Conservation (phyloP, 352 stramenopile species). For the Globisporangium cylindrosporum region DNA sequence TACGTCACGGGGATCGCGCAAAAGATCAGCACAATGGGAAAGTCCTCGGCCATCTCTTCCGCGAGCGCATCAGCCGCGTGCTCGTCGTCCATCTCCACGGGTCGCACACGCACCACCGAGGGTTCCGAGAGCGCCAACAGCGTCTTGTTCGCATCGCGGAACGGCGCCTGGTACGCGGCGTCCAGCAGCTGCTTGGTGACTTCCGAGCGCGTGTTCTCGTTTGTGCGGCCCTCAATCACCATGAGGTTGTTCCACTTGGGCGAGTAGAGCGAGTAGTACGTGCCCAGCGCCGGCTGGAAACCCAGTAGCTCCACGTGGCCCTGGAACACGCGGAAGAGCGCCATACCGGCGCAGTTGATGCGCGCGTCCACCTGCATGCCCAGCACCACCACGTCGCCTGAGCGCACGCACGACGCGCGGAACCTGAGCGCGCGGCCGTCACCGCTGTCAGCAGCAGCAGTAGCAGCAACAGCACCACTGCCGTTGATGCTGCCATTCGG, state of each 20-base stretch:
- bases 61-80: slow-evolving; percentile 65
- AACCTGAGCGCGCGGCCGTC: slow-evolving; percentile 20
- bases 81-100: slow-evolving; percentile 64
- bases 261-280: slow-evolving; percentile 81
- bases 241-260: slow-evolving; percentile 80
- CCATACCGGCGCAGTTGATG: slow-evolving; percentile 74
- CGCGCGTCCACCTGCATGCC: slow-evolving; percentile 46
- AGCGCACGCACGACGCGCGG: slow-evolving; percentile 43
- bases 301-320: slow-evolving; percentile 69
- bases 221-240: slow-evolving; percentile 41
- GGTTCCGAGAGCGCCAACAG: slow-evolving; percentile 51
- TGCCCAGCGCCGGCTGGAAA: slow-evolving; percentile 58
- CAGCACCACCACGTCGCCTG: slow-evolving; percentile 62
- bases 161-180: slow-evolving; percentile 52
- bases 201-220: slow-evolving; percentile 18
- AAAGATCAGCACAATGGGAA: slow-evolving; percentile 74
- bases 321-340: slow-evolving; percentile 78
- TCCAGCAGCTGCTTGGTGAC: slow-evolving; percentile 18
- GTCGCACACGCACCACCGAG: slow-evolving; percentile 2
- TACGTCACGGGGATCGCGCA: slow-evolving; percentile 58
- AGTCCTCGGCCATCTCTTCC: slow-evolving; percentile 51
- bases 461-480: neutral
- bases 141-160: slow-evolving; percentile 37
- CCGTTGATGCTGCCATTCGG: neutral
- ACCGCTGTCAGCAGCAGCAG: neutral